Evolutionary conservation across 2,329 filamentous ascomycete species (phyloP).

Genomic region (Scytalidium lignicola): DNA sequence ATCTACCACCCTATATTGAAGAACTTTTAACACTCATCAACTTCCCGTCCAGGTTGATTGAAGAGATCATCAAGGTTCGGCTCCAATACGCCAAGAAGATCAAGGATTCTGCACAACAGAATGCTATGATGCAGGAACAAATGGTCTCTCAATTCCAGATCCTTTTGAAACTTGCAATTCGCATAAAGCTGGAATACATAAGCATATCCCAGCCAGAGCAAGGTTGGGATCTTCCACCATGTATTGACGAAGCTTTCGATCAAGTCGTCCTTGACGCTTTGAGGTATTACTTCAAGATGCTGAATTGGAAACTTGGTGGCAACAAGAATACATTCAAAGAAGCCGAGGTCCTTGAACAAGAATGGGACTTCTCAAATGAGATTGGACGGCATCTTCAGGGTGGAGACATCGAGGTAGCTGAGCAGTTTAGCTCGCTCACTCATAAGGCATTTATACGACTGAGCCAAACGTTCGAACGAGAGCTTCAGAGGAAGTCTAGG

Average conservation of each 20-base stretch:
- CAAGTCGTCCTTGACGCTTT: constrained; percentile 85
- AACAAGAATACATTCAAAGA: constrained; percentile 99
- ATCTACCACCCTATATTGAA: constrained; percentile 93
- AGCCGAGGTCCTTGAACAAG: constrained; percentile 91
- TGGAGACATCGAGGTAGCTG: constrained; percentile 92
- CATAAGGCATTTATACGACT: constrained; percentile 87
- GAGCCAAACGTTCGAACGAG: constrained; percentile 85
- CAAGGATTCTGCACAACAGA: constrained; percentile 90
- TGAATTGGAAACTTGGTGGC: constrained; percentile 94
- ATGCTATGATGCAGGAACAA: constrained; percentile 90
- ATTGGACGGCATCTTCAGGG: constrained; percentile 88
- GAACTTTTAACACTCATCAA: constrained; percentile 94
- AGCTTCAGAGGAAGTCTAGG: constrained; percentile 77
- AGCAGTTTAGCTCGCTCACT: constrained; percentile 92
- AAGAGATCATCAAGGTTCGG: constrained; percentile 91
- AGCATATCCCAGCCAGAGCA: constrained; percentile 79
- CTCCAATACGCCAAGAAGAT: constrained; percentile 90
- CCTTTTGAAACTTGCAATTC: constrained; percentile 81
- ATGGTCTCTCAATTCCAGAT: constrained; percentile 98
- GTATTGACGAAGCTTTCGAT: constrained; percentile 95
- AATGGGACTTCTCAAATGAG: constrained; percentile 96
- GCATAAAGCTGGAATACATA: constrained; percentile 86
- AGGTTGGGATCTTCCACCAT: constrained; percentile 92
- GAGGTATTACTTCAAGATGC: constrained; percentile 97
- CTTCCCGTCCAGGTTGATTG: constrained; percentile 90